Percentiles rank a stretch among this genome's conserved stretches.
These are phyloP conservation scores for Nicotiana obtusifolia DNA, from an alignment of 257 asterid species.

Conservation along the genomic window DNA sequence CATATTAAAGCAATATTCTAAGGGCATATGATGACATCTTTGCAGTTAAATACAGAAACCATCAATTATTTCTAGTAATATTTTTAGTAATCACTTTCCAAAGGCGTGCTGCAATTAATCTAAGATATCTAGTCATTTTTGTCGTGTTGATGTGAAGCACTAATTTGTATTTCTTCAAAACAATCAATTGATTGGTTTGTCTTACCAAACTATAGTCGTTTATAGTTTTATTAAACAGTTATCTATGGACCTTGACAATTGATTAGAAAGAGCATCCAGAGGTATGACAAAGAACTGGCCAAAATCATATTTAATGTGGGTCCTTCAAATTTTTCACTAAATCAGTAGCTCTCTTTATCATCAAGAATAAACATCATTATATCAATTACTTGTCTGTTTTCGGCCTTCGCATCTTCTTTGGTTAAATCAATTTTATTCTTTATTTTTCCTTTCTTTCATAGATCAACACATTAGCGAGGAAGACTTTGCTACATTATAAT, in stretches of 20 bases:
- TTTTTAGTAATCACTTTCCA: neutral
- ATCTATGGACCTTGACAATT: constrained; percentile 18
- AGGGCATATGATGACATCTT: constrained; percentile 9
- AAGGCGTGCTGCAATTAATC: neutral
- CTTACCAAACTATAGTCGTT: constrained; percentile 20
- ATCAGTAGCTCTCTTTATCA: neutral
- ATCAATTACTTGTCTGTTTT: neutral
- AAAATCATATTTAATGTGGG: constrained; percentile 9
- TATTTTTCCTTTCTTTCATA: neutral
- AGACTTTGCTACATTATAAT: neutral
- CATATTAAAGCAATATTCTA: constrained; percentile 8
- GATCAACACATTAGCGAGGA: neutral
- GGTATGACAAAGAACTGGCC: constrained; percentile 7
- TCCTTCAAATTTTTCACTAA: neutral
- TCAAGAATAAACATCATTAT: neutral
- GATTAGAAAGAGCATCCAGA: constrained; percentile 16
- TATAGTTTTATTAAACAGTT: constrained; percentile 8
- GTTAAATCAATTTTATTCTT: neutral
- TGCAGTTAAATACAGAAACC: neutral
- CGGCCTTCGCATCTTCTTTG: neutral
- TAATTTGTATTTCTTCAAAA: neutral
- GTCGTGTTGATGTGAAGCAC: constrained; percentile 8
- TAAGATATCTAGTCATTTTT: constrained; percentile 2
- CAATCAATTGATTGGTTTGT: constrained; percentile 11
- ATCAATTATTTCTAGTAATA: neutral